phyloP scores from a whole-genome alignment of 1,284 basidiomycete species.

The Tremellales sp. region DNA sequence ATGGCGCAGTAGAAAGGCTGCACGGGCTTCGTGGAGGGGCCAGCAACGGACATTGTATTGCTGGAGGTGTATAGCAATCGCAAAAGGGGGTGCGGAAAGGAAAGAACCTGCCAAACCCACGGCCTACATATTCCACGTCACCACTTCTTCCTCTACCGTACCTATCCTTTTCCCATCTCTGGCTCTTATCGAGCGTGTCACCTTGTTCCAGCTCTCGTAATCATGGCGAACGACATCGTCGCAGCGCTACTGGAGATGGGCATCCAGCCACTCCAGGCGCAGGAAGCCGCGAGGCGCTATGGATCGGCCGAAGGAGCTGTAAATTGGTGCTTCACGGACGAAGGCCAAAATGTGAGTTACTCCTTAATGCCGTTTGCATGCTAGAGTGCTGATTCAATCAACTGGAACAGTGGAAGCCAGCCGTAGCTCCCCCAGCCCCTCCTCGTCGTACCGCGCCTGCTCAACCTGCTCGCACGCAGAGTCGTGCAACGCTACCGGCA shows the following conservation, averaged over 20 bases:
- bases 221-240: slow-evolving; percentile 14
- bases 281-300: slow-evolving; percentile 35
- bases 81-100: not conserved
- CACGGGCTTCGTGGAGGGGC: slow-evolving; percentile 45
- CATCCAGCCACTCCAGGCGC: slow-evolving; percentile 28
- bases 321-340: slow-evolving; percentile 46
- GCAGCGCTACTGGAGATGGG: slow-evolving; percentile 34
- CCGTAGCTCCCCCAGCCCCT: slow-evolving; percentile 1
- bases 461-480: not conserved
- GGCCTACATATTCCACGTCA: slow-evolving; percentile 3
- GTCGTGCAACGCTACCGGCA: not conserved
- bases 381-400: not conserved
- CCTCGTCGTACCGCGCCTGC: not conserved
- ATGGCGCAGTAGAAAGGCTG: slow-evolving; percentile 53
- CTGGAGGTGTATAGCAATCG: not conserved
- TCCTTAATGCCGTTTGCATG: not conserved
- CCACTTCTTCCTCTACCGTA: not conserved
- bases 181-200: not conserved
- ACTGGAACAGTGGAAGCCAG: slow-evolving; percentile 19
- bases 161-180: not conserved
- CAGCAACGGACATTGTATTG: slow-evolving; percentile 32
- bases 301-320: slow-evolving; percentile 32
- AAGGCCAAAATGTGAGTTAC: slow-evolving; percentile 33
- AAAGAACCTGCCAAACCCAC: not conserved
- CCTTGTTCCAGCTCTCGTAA: not conserved